Evolutionary conservation across 768 basidiomycete species (phyloP), one percentile per base, ranked within the genome.

Genomic region (Mycena haematopus): DNA sequence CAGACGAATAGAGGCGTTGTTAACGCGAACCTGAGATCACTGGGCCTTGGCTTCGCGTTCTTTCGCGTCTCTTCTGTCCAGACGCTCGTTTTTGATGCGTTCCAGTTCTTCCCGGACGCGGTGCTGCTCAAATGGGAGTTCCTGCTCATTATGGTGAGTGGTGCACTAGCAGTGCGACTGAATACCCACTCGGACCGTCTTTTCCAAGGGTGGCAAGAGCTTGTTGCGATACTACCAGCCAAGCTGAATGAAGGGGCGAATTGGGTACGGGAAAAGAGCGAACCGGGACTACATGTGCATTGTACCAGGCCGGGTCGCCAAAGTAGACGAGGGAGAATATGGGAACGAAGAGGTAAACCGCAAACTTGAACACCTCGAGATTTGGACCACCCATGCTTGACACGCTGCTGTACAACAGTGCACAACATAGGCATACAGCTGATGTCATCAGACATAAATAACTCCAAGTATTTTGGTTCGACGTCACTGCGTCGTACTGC

Each of bases 331-430:
- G 83, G 24, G 91, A 88, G 49, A 83, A 78, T 60, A 95, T 86
- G 11, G 93, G 93, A 61, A 93, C 87, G 69, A 93, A 93, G 58
- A 95, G 86, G 74, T 95, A 95, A 19, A 93, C 76, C 4, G 86
- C 86, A 69, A 95, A 95, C 77, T 94, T 95, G 87, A 95, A 93
- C 19, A 95, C 84, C 75, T 95, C 93, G 56, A 95, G 86, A 73
- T 91, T 92, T 36, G 91, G 86, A 13, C 91, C 88, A 2, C 82
- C 90, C 90, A 91, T 77, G 46, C 49, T 4, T 31, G 6, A 9
- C 29, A 31, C 24, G 31, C 27, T 44, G 22, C n/a, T 31, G 29
- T 9, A 31, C 29, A 31, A 31, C 29, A 31, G 14, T 31, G 29
- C 29, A 31, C 29, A 31, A 31, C 29, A 31, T 9, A 31, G 42